Evolutionary conservation across 73 alveolate species (phyloP).

Genomic region (Urostyla sp.): DNA sequence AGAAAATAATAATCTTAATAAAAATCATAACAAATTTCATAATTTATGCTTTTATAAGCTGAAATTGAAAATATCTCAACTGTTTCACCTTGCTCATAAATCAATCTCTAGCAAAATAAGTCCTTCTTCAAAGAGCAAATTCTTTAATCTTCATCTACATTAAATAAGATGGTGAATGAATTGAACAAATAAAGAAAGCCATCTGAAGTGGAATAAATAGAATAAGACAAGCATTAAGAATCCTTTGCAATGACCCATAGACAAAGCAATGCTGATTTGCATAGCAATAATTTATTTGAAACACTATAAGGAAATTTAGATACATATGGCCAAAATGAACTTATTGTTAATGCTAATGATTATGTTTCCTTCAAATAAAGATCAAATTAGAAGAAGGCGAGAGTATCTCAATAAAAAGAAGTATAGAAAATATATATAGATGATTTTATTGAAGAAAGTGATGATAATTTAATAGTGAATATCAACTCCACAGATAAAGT

Average conservation of each 20-base stretch:
- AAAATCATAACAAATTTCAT: not conserved
- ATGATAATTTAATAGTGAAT: no score
- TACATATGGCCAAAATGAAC: not conserved
- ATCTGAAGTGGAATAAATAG: not conserved
- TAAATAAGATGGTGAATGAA: not conserved
- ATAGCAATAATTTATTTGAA: slow-evolving; percentile 13
- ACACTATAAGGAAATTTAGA: slow-evolving; percentile 6
- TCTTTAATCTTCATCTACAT: not conserved
- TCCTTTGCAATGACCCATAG: slow-evolving; percentile 26
- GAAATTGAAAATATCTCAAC: not conserved
- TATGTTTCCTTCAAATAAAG: slow-evolving; percentile 34
- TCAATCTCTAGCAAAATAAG: no score
- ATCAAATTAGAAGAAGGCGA: slow-evolving; percentile 19
- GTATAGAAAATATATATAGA: no score
- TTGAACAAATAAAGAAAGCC: not conserved
- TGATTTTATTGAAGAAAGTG: no score
- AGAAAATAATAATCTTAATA: no score
- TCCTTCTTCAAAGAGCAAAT: not conserved
- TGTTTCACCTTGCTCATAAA: not conserved
- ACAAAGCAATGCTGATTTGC: slow-evolving; percentile 8
- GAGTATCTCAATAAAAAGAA: not conserved
- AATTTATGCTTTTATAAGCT: not conserved
- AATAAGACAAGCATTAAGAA: not conserved
- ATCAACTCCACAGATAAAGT: no score
- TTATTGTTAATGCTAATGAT: slow-evolving; percentile 8